Base-by-base conservation (phyloP, 164 flowering plant species). In the Protea cynaroides region DNA sequence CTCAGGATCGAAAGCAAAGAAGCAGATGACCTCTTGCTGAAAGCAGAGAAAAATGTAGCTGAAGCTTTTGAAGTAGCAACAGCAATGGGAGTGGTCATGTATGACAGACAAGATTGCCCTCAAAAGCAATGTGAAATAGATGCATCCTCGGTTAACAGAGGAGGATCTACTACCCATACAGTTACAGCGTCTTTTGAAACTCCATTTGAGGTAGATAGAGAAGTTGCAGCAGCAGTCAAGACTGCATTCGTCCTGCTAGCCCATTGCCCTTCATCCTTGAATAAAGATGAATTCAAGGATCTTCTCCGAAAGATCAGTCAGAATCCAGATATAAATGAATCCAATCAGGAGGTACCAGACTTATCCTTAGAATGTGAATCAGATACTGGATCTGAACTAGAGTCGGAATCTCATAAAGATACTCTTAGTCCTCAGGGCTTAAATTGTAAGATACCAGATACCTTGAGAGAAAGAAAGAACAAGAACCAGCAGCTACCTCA, bases 161-260 rank as follows among this genome's bases (percentile, higher is more conserved):
- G 80, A 70, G 84, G 80, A 24, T 76, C 86, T 54, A 75, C 90
- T 11, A 84, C 84, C 65, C 96, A 86, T 66, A 79, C 84, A 11
- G 81, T 94, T 22, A 80, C 77, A 22, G 89, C 97, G 65, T 83
- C 96, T 62, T 87, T 93, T 73, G 96, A 86, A 74, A 89, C 92
- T 59, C 95, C 92, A 67, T 93, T 93, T 78, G 96, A 90, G 54
- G 92, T 93, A 9, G 96, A 90, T 67, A 90, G 82, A 78, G 86
- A 94, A 75, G 97, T 89, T 29, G 93, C 97, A 65, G 83, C 88
- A 44, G 95, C 96, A 8, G 91, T 94, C 36, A 94, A 90, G 78
- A 64, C 75, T 43, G 97, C 96, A 65, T 84, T 91, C 51, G 43
- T 76, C n/a, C 79, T 69, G 71, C 88, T 94, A 29, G 88, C 89